Conservation (phyloP, 2,329 filamentous ascomycete species). For the Hymenoscyphus infarciens region DNA sequence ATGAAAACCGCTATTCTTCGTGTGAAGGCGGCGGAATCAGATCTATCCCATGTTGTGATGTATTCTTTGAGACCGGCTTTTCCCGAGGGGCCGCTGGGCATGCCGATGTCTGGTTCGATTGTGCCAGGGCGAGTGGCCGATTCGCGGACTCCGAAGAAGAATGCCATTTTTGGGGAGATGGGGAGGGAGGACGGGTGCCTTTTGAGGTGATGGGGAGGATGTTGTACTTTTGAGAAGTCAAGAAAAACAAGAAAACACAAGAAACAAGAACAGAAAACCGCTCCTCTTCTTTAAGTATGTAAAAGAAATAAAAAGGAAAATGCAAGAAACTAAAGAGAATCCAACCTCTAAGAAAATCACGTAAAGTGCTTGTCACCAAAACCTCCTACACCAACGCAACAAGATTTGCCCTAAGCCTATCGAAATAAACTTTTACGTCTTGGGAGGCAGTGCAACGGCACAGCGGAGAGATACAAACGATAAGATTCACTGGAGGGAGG, state of each 20-base stretch:
- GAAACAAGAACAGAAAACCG: background rate
- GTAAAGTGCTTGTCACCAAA: background rate
- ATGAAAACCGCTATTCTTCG: background rate
- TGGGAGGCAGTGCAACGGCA: too few species aligned
- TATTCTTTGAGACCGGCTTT: background rate
- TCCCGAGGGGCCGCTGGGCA: background rate
- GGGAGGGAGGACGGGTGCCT: background rate
- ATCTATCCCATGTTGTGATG: conserved; percentile 1
- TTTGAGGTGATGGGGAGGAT: background rate
- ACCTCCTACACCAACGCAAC: too few species aligned
- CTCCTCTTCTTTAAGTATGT: too few species aligned
- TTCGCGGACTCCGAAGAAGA: background rate
- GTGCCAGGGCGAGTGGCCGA: background rate
- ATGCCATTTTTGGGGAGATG: background rate
- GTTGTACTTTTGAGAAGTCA: background rate
- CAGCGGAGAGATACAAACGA: too few species aligned
- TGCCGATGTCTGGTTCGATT: background rate
- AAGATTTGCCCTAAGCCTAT: too few species aligned
- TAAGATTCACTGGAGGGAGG: background rate
- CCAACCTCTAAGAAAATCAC: background rate
- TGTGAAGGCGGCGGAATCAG: background rate
- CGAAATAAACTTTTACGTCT: too few species aligned
- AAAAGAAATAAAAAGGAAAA: background rate
- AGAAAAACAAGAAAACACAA: background rate
- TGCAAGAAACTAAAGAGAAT: background rate